These are phyloP conservation scores for Athelia sp. DNA, from an alignment of 1,284 basidiomycete genomes.

Conservation along the genomic window DNA sequence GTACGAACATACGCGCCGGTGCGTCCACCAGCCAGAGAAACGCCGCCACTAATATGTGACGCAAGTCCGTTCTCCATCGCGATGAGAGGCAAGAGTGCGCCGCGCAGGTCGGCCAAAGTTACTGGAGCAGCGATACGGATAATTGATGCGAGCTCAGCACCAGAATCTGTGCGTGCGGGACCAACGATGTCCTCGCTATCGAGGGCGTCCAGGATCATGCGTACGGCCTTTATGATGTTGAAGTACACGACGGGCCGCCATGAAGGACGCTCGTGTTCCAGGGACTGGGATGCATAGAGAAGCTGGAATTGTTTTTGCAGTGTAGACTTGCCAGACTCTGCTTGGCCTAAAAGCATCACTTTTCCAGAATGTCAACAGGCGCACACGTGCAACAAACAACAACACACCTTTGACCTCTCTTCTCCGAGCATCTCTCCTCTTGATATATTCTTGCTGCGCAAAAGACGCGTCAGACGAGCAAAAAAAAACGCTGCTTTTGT, in stretches of 20 bases:
- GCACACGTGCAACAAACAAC: slow-evolving; percentile 2
- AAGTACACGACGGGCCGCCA: slow-evolving; percentile 79
- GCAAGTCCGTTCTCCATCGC: slow-evolving; percentile 65
- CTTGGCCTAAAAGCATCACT: slow-evolving; percentile 72
- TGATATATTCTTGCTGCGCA: slow-evolving; percentile 49
- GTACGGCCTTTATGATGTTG: slow-evolving; percentile 75
- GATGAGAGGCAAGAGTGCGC: slow-evolving; percentile 56
- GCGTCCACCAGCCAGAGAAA: slow-evolving; percentile 47
- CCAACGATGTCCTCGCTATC: slow-evolving; percentile 49
- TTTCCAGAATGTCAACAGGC: slow-evolving; percentile 7
- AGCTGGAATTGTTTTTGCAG: slow-evolving; percentile 79
- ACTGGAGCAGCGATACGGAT: slow-evolving; percentile 21
- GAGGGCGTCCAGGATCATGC: slow-evolving; percentile 69
- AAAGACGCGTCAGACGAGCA: neutral
- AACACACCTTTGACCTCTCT: slow-evolving; percentile 63
- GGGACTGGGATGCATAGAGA: slow-evolving; percentile 63
- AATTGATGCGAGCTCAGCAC: slow-evolving; percentile 23
- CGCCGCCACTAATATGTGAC: slow-evolving; percentile 59
- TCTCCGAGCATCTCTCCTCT: slow-evolving; percentile 41
- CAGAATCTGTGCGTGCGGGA: slow-evolving; percentile 14
- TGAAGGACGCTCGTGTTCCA: slow-evolving; percentile 64
- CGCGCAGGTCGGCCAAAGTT: slow-evolving; percentile 42
- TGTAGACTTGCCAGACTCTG: slow-evolving; percentile 75
- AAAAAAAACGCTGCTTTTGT: neutral
- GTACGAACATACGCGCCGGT: slow-evolving; percentile 60